Conservation (phyloP, 345 rosid species). For the Garcia nutans region DNA sequence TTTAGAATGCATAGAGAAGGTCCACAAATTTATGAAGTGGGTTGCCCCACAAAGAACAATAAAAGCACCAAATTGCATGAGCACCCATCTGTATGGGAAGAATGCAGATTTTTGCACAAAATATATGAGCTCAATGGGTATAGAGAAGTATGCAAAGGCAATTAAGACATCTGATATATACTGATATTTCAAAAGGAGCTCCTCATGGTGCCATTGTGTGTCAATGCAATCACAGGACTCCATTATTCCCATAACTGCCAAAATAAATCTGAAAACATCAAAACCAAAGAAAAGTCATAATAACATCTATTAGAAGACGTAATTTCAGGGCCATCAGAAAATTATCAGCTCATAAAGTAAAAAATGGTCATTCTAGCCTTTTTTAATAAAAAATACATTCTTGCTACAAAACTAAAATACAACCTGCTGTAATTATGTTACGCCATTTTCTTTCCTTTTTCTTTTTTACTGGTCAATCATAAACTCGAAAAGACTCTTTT, state of each 20-base stretch:
- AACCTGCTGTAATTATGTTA: not conserved
- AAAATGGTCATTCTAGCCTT: not conserved
- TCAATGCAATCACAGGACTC: constrained; percentile 87
- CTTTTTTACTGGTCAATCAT: not conserved
- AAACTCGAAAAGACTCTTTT: not conserved
- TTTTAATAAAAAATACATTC: not conserved
- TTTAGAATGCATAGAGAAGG: constrained; percentile 71
- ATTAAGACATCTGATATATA: constrained; percentile 85
- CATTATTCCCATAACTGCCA: constrained; percentile 37
- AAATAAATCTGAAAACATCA: constrained; percentile 24
- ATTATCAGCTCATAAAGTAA: not conserved
- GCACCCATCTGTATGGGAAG: constrained; percentile 97
- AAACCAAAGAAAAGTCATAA: not conserved
- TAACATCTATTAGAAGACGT: not conserved
- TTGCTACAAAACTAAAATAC: not conserved
- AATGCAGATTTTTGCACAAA: constrained; percentile 85
- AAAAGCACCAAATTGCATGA: constrained; percentile 93
- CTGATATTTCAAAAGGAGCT: constrained; percentile 79
- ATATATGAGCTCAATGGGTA: constrained; percentile 81
- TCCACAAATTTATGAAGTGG: constrained; percentile 90
- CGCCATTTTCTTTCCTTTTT: not conserved
- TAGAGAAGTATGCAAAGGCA: constrained; percentile 90
- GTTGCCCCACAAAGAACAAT: constrained; percentile 95
- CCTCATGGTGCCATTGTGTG: constrained; percentile 67
- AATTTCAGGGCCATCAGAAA: not conserved